Evolutionary conservation across 2,329 filamentous ascomycete species (phyloP).

Genomic region (Penicillium sp.): DNA sequence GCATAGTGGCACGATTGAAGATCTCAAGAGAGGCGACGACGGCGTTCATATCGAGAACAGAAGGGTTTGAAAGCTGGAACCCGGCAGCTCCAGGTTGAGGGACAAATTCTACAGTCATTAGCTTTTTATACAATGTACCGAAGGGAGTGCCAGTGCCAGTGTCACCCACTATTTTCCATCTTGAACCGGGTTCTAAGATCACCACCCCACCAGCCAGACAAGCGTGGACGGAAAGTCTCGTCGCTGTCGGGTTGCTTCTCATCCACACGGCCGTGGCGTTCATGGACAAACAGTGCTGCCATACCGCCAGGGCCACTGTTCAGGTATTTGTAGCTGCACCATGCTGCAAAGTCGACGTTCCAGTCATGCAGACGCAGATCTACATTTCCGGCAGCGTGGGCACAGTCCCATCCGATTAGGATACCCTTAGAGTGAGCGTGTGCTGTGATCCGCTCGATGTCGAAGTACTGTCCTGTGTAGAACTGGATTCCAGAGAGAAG

Average conservation of each 20-base stretch:
- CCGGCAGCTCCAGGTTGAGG: conserved; percentile 74
- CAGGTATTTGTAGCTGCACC: conserved; percentile 95
- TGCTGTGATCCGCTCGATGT: conserved; percentile 73
- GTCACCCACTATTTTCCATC: conserved; percentile 63
- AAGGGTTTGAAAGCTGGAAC: conserved; percentile 82
- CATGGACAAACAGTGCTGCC: conserved; percentile 74
- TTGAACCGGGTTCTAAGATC: conserved; percentile 71
- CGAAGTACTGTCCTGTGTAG: conserved; percentile 84
- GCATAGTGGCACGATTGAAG: conserved; percentile 68
- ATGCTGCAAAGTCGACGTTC: conserved; percentile 85
- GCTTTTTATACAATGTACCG: background rate
- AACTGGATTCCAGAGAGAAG: conserved; percentile 86
- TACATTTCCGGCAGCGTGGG: conserved; percentile 81
- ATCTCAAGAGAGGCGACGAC: conserved; percentile 68
- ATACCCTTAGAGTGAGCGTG: conserved; percentile 69
- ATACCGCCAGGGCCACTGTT: conserved; percentile 81
- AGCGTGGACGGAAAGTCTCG: conserved; percentile 58
- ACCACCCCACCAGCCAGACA: conserved; percentile 84
- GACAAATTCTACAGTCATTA: conserved; percentile 53
- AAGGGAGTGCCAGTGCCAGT: too few species aligned
- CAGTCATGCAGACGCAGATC: conserved; percentile 75
- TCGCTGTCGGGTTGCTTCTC: conserved; percentile 33
- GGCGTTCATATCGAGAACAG: conserved; percentile 70
- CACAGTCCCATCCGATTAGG: conserved; percentile 79
- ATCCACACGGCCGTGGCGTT: conserved; percentile 56